Evolutionary conservation across 1,284 basidiomycete species (phyloP), one percentile per base, ranked within the genome.

Genomic region (Tilletia setariae): DNA sequence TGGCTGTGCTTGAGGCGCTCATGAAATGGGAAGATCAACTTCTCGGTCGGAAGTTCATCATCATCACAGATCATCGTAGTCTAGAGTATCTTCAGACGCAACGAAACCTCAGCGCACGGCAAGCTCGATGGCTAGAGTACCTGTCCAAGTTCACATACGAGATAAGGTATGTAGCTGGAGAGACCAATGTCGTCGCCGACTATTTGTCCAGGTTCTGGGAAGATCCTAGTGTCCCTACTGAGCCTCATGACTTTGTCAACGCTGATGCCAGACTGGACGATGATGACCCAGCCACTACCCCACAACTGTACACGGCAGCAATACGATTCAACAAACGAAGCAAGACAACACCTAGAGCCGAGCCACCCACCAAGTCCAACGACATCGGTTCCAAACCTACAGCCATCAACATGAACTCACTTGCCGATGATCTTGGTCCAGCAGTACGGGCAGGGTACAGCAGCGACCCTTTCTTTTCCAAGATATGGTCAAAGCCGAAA

Each of bases 81-180:
- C 67, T 72, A 35, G 23, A 44, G 30, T 75, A 77, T 66, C 62
- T 85, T 2, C 67, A 72, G 71, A 77, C 72, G 0, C 84, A 85
- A 67, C 79, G 76, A 65, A 76, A 79, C 21, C 65, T 85, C 35
- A 83, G 82, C 0, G 71, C 76, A 0, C 65, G 76, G 7, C 84
- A 83, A 72, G 74, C 72, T 11, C 69, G 82, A 23, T 85, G 85
- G 86, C 6, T 85, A 23, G 82, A 83, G 23, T 65, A 70, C 9
- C 49, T 84, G 9, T 74, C 67, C 44, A 82, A 81, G 28, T 85
- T 84, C 63, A 73, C 84, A 28, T 84, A 82, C 69, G 56, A 65
- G 2, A 76, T 85, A 1, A 42, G 73, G 4, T 82, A 85, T 66
- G 76, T 85, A 32, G 79, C 82, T 0, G 83, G 83, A 0, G 65